Percentiles rank a stretch among this genome's conserved stretches.
phyloP scores from a whole-genome alignment of 805 yeast genomes.

The Phaffomyces thermotolerans region DNA sequence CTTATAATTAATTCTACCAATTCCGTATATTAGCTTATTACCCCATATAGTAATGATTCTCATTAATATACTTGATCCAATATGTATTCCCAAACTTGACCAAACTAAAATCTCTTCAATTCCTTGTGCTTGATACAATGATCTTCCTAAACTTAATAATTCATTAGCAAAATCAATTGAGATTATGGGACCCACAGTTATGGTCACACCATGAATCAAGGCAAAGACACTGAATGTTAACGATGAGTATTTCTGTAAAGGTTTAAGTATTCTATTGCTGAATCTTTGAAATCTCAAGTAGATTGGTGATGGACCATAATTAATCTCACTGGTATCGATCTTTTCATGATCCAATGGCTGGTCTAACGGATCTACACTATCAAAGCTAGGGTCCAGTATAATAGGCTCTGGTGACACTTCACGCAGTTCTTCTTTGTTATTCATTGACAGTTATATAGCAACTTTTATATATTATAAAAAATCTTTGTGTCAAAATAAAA shows the following conservation, averaged over 20 bases:
- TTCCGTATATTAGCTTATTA: conserved; percentile 18
- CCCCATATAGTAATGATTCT: conserved; percentile 32
- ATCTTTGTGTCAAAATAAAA: too few species aligned
- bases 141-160: conserved; percentile 50
- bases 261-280: conserved; percentile 10
- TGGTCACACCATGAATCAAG: conserved; percentile 49
- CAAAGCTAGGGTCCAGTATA: background rate
- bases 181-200: conserved; percentile 45
- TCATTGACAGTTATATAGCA: background rate
- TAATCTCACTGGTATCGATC: too few species aligned
- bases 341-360: background rate
- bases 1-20: background rate
- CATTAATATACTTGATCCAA: conserved; percentile 43
- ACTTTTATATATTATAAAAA: too few species aligned
- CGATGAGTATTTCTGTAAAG: conserved; percentile 53
- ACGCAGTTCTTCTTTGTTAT: background rate
- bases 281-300: background rate
- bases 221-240: conserved; percentile 49
- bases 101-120: conserved; percentile 43
- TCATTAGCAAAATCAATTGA: conserved; percentile 42
- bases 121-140: conserved; percentile 48
- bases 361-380: background rate
- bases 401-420: background rate
- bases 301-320: background rate
- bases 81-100: conserved; percentile 42